These are phyloP conservation scores for Hyaloscypha bicolor DNA, from an alignment of 495 filamentous ascomycete species.

Conservation along the genomic window DNA sequence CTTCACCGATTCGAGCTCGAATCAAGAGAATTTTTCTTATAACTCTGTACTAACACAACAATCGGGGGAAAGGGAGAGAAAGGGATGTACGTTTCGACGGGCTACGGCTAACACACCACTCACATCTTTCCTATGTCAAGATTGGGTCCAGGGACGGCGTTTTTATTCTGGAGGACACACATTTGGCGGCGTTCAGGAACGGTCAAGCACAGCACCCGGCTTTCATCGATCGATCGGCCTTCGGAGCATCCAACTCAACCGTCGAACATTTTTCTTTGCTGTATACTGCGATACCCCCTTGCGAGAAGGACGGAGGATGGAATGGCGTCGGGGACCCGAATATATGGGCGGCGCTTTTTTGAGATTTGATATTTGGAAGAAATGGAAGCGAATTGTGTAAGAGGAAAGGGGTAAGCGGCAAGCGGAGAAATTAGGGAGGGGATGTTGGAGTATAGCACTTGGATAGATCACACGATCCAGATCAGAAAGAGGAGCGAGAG, in stretches of 20 bases:
- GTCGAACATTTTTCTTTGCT: slow-evolving; percentile 25
- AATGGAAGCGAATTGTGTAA: not conserved
- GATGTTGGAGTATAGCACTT: not conserved
- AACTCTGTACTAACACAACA: slow-evolving; percentile 2
- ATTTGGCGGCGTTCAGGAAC: slow-evolving; percentile 1
- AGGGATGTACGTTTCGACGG: not conserved
- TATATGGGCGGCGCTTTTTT: slow-evolving; percentile 1
- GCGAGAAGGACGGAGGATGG: slow-evolving; percentile 10
- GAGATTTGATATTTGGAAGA: not conserved
- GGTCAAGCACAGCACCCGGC: too few relatives aligned
- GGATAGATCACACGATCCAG: slow-evolving; percentile 4
- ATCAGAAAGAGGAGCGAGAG: not conserved
- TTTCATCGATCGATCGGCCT: too few relatives aligned
- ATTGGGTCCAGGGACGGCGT: not conserved
- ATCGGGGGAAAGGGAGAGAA: not conserved
- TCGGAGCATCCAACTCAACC: not conserved
- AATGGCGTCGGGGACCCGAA: slow-evolving; percentile 9
- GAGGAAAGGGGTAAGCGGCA: too few relatives aligned
- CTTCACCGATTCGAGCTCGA: not conserved
- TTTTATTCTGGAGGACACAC: not conserved
- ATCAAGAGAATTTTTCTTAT: not conserved
- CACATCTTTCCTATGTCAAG: slow-evolving; percentile 9
- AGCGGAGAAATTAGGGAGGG: not conserved
- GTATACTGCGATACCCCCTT: slow-evolving; percentile 30
- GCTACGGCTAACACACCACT: slow-evolving; percentile 7